These are phyloP conservation scores for Populus tomentosa DNA, from an alignment of 441 rosid species.

Conservation along the genomic window DNA sequence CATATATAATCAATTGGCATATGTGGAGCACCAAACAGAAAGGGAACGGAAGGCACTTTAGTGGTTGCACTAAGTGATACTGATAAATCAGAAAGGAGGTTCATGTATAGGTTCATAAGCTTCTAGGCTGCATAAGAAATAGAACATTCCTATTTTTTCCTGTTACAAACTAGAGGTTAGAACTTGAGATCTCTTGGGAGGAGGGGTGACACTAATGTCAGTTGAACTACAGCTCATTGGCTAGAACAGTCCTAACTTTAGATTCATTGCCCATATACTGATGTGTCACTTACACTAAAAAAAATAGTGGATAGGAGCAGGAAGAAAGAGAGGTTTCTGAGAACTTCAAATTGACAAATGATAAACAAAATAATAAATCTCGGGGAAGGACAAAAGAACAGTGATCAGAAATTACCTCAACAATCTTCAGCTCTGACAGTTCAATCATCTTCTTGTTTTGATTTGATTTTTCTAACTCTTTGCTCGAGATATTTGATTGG, in stretches of 20 bases:
- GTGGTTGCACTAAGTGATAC: background rate
- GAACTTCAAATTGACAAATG: background rate
- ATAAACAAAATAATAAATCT: background rate
- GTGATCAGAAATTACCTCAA: slow-evolving; percentile 49
- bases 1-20: background rate
- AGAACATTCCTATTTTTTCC: background rate
- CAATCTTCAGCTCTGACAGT: slow-evolving; percentile 35
- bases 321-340: background rate
- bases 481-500: slow-evolving; percentile 27
- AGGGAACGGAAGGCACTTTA: background rate
- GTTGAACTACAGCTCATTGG: background rate
- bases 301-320: background rate
- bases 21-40: background rate
- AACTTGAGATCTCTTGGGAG: background rate
- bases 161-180: background rate
- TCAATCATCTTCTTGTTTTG: slow-evolving; percentile 28
- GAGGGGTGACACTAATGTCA: background rate
- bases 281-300: background rate
- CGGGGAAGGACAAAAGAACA: background rate
- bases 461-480: slow-evolving; percentile 25
- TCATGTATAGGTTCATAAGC: background rate
- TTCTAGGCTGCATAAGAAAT: background rate
- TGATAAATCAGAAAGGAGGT: background rate
- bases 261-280: background rate
- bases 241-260: background rate